These are phyloP conservation scores for Pisolithus thermaeus DNA, from an alignment of 1,284 basidiomycete genomes.

Conservation along the genomic window DNA sequence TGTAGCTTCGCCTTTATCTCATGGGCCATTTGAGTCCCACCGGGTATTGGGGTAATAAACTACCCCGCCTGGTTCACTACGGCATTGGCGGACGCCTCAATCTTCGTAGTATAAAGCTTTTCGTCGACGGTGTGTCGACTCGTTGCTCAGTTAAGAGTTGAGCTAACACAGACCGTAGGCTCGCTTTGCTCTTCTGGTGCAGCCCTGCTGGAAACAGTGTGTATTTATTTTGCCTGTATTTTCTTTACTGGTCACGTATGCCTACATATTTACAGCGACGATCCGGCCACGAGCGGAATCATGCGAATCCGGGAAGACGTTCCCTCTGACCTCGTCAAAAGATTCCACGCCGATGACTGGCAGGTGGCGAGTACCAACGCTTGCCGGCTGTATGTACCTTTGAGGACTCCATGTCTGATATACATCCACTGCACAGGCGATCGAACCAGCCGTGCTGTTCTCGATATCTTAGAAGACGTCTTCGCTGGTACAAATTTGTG, in stretches of 20 bases:
- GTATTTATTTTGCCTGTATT: constrained; percentile 1
- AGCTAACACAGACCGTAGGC: constrained; percentile 34
- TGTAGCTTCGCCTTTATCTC: constrained; percentile 67
- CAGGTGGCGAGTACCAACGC: constrained; percentile 52
- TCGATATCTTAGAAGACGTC: constrained; percentile 71
- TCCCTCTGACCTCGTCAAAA: constrained; percentile 50
- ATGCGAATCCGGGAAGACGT: constrained; percentile 53
- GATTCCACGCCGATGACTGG: constrained; percentile 65
- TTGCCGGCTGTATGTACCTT: neutral
- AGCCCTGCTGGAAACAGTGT: constrained; percentile 68
- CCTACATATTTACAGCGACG: constrained; percentile 59
- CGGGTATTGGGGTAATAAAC: constrained; percentile 59
- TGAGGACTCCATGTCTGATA: neutral
- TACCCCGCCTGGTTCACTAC: constrained; percentile 58
- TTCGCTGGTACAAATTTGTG: constrained; percentile 34
- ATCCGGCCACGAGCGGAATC: constrained; percentile 63
- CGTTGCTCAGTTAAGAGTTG: neutral
- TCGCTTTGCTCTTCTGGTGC: constrained; percentile 91
- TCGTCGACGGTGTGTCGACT: constrained; percentile 58
- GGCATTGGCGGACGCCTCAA: constrained; percentile 60
- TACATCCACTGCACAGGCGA: constrained; percentile 90
- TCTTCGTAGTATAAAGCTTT: constrained; percentile 78
- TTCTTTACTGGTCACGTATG: constrained; percentile 3
- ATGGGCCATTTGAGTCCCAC: constrained; percentile 63
- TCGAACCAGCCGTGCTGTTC: constrained; percentile 73